Percentiles rank a stretch among this genome's conserved stretches.
Conservation (phyloP, 1,284 basidiomycete species). For the Coniophora puteana region DNA sequence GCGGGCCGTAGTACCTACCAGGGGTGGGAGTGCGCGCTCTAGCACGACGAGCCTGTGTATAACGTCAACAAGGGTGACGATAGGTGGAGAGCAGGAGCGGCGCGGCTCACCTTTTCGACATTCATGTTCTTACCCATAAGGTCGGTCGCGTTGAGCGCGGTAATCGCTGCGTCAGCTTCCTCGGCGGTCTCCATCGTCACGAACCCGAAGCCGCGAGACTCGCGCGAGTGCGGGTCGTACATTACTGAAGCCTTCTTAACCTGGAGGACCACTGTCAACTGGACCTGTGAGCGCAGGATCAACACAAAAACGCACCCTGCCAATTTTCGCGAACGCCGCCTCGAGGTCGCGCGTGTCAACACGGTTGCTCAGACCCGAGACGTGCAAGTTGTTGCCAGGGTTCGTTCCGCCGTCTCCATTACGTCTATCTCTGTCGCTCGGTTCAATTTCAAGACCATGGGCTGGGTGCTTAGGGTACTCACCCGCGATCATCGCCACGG, state of each 20-base stretch:
- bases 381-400: conserved; percentile 96
- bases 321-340: conserved; percentile 84
- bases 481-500: conserved; percentile 53
- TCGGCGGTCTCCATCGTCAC: conserved; percentile 89
- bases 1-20: conserved; percentile 90
- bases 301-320: conserved; percentile 60
- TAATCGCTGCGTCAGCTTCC: conserved; percentile 89
- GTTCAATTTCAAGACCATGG: conserved; percentile 4
- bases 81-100: background rate
- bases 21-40: conserved; percentile 95
- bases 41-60: conserved; percentile 79
- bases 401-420: conserved; percentile 49
- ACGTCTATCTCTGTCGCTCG: background rate
- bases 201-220: conserved; percentile 97
- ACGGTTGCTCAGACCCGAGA: conserved; percentile 79
- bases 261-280: conserved; percentile 30
- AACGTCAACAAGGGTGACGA: conserved; percentile 10
- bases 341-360: conserved; percentile 89
- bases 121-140: conserved; percentile 83
- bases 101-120: conserved; percentile 74
- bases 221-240: conserved; percentile 95
- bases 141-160: conserved; percentile 79
- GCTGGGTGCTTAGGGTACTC: conserved; percentile 20
- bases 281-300: background rate
- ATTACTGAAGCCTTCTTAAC: conserved; percentile 91